phyloP scores from a whole-genome alignment of 1,284 basidiomycete genomes.

The Pascua guehoae region DNA sequence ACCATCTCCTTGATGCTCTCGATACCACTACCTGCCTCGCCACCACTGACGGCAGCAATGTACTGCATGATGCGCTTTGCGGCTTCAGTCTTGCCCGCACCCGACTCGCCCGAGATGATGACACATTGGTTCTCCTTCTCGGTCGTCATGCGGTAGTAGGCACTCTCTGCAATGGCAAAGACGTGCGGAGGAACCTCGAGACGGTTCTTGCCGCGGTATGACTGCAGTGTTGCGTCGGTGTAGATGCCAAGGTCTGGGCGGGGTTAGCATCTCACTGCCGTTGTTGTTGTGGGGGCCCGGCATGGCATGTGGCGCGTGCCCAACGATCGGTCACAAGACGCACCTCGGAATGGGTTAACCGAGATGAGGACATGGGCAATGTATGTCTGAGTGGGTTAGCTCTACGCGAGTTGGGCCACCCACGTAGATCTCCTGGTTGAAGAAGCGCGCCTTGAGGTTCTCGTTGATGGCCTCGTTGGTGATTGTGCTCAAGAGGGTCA shows the following conservation, averaged over 20 bases:
- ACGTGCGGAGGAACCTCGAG: constrained; percentile 98
- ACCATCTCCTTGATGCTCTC: constrained; percentile 99
- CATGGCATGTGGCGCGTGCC: too few relatives aligned
- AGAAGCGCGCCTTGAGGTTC: constrained; percentile 94
- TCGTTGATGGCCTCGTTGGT: constrained; percentile 98
- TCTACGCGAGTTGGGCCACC: constrained; percentile 17
- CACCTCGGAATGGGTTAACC: constrained; percentile 95
- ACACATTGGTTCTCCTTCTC: constrained; percentile 99
- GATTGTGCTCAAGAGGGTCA: constrained; percentile 96
- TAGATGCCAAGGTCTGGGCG: constrained; percentile 89
- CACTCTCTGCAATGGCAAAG: constrained; percentile 92
- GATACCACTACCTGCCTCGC: constrained; percentile 67
- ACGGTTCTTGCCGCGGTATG: constrained; percentile 95
- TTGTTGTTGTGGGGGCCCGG: neutral
- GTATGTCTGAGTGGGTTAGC: constrained; percentile 62
- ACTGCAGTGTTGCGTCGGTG: constrained; percentile 76
- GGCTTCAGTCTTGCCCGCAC: constrained; percentile 94
- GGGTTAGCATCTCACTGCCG: neutral
- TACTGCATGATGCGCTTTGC: constrained; percentile 99
- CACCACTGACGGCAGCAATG: constrained; percentile 86
- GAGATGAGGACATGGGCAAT: constrained; percentile 97
- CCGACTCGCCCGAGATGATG: constrained; percentile 98
- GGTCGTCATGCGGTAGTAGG: constrained; percentile 99
- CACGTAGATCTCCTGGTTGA: constrained; percentile 88
- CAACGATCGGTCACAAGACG: constrained; percentile 24